Base-by-base conservation (phyloP, 1,139 yeast species). In the Geotrichum cucujoidarum region DNA sequence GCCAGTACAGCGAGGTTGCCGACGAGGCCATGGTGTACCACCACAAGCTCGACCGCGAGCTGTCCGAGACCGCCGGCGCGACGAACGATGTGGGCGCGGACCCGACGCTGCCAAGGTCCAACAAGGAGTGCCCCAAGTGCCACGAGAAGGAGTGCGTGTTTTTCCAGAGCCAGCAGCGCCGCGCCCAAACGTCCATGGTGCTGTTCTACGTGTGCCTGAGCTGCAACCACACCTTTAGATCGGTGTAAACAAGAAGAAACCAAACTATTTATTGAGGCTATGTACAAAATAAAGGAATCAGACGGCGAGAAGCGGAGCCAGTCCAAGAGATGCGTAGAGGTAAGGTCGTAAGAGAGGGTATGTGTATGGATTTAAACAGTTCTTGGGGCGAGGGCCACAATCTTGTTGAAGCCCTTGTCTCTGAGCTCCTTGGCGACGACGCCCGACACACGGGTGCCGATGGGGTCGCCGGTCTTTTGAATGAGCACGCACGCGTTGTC, bases 401-500 rank as follows among this genome's bases (percentile, higher is more conserved):
- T 82, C 72, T 92, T 92, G 70, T 81, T 84, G 68, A 77, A 89
- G 54, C 88, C 85, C 69, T 81, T 81, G 55, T 85, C 88, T 70
- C 83, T 81, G 56, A 92, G 77, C 67, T 92, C 97, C 66, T 87
- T 85, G 36, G 97, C 95, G 29, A 92, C 97, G 46, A 87, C 95
- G 35, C 92, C 83, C 48, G 87, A 78, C 32, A 92, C 88, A 76
- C 98, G 83, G 32, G 97, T 85, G 11, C 98, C 99, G 48, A 92
- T 75, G 7, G 97, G 97, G 63, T 94, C 98, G 24, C 89, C 88
- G 56, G 82, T 83, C 69, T 89, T 89, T 70, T 92, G 90, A 54
- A 92, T 79, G 63, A 92, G 76, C 32, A 94, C 97, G 71, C 97
- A 90, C 0, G 98, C 98, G 66, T 92, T 92, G 68, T 92, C 99